Evolutionary conservation across 768 basidiomycete species (phyloP).

Genomic region (Lactifluus volemus): DNA sequence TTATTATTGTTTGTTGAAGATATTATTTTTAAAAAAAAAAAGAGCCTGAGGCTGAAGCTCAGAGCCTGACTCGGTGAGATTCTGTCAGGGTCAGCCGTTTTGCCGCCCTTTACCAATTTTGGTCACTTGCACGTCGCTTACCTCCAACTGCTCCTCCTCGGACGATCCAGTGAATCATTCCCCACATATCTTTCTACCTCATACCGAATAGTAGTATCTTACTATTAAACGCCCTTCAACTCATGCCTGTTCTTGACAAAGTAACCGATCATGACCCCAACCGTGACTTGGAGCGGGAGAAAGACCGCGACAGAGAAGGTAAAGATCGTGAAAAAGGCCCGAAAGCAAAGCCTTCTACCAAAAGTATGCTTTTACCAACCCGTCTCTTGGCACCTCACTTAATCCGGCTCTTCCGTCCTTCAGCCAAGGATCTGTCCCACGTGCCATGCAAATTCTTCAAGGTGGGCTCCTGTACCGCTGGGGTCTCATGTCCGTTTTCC

Average conservation of each 20-base stretch:
- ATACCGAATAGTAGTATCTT: background rate
- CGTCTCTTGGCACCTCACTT: background rate
- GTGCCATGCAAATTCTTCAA: constrained; percentile 98
- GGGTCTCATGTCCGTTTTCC: constrained; percentile 92
- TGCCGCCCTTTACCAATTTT: constrained; percentile 6
- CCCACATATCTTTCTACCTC: background rate
- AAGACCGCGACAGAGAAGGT: constrained; percentile 18
- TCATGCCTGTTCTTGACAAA: constrained; percentile 22
- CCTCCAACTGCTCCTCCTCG: constrained; percentile 11
- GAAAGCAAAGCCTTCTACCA: constrained; percentile 23
- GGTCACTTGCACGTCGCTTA: constrained; percentile 10
- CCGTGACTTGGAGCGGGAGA: constrained; percentile 19
- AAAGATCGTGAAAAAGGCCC: constrained; percentile 20
- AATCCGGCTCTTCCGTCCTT: constrained; percentile 1
- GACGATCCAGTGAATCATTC: constrained; percentile 12
- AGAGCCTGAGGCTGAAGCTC: too few relatives aligned
- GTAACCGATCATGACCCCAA: constrained; percentile 15
- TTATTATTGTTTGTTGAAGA: too few relatives aligned
- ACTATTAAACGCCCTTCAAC: background rate
- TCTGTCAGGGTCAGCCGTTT: background rate
- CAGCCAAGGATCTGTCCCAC: constrained; percentile 86
- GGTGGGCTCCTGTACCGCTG: constrained; percentile 89
- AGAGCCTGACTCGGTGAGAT: too few relatives aligned
- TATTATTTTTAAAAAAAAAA: too few relatives aligned
- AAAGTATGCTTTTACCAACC: constrained; percentile 16